Base-by-base conservation (phyloP, 73 alveolate species). In the Uronychia setigera region DNA sequence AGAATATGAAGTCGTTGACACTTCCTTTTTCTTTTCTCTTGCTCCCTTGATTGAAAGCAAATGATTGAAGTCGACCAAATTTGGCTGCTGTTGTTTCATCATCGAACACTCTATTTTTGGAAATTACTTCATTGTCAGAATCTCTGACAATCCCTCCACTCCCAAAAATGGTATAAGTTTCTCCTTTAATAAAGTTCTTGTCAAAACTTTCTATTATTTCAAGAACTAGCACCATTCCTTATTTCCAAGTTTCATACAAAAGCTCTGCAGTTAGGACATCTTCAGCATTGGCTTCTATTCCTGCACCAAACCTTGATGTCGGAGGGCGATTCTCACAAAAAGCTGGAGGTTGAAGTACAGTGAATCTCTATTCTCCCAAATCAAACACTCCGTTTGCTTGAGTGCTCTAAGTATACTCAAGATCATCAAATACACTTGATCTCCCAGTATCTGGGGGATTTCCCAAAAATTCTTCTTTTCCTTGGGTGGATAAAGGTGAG, bases 51-150 rank as follows among this genome's bases (percentile, higher is more conserved):
- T 5, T 19, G 67, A 46, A 46, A 11, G 5, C 19, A 31, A 26
- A 76, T 5, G 5, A 5, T 1, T 30, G 5, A 29, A 76, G 28
- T 27, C 81, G 25, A 5, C 81, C 81, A 76, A 76, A 76, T 27
- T 76, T 76, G 29, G 81, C 81, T 26, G 59, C 81, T 76, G 81
- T 76, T 31, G 32, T 76, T 5, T 28, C 28, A 76, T 76, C 81
- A 46, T 46, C 67, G 19, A 46, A 46, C n/a, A 46, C 67, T 19
- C 67, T 46, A 5, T 46, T 19, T 19, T 5, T 19, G 19, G 67
- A 11, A 19, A 46, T 19, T 11, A 46, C 67, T 19, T 46, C 67
- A 19, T 46, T 19, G 28, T 26, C 32, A 26, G 59, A 26, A 1
- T 76, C 27, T 26, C 59, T 29, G 27, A 28, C 29, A 9, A 76